Conservation (phyloP, 2,329 filamentous ascomycete genomes). For the Pestalotiopsis sp. region DNA sequence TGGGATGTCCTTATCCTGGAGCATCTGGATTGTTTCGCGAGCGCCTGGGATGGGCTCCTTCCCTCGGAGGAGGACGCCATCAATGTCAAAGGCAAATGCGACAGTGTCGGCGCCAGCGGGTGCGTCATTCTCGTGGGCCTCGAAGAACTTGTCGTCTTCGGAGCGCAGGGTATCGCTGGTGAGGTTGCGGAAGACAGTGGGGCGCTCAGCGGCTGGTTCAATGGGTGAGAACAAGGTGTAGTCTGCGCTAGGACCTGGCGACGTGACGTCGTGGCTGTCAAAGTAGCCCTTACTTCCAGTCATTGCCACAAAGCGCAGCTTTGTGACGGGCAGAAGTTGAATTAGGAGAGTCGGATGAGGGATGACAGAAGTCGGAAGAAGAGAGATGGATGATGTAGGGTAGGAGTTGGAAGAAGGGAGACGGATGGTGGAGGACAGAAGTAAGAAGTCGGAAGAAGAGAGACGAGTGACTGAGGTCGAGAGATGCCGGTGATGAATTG, state of each 20-base stretch:
- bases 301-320: too few relatives aligned
- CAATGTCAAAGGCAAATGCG: constrained; percentile 36
- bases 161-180: not conserved
- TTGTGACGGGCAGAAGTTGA: too few relatives aligned
- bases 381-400: too few relatives aligned
- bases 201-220: not conserved
- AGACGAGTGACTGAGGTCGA: too few relatives aligned
- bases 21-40: constrained; percentile 57
- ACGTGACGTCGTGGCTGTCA: not conserved
- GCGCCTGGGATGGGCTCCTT: constrained; percentile 65
- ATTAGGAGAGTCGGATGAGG: too few relatives aligned
- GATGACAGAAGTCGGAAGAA: too few relatives aligned
- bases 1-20: constrained; percentile 64
- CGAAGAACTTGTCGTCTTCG: not conserved
- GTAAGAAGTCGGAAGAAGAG: too few relatives aligned
- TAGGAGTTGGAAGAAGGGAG: too few relatives aligned
- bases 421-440: too few relatives aligned
- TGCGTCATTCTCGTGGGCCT: not conserved
- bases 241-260: not conserved
- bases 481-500: too few relatives aligned
- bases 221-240: not conserved
- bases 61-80: constrained; percentile 71
- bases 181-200: not conserved
- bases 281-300: not conserved
- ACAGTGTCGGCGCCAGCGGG: constrained; percentile 9